phyloP scores from a whole-genome alignment of 1,139 yeast genomes.

The Candida dubliniensis region DNA sequence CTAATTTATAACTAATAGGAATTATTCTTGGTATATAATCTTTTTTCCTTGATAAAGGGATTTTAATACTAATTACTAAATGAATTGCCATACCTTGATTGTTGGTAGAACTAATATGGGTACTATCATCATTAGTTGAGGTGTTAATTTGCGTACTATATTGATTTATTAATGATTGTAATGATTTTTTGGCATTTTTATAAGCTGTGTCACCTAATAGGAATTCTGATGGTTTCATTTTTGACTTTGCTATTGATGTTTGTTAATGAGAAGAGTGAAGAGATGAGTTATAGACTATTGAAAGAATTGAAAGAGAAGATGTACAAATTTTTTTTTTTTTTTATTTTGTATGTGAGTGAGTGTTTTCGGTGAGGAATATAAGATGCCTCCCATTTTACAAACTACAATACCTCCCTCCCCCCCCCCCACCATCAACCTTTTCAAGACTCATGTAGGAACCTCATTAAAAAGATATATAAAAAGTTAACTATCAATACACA shows the following conservation, averaged over 20 bases:
- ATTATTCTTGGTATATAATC: slow-evolving; percentile 67
- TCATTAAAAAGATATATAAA: too few relatives aligned
- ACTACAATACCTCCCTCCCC: too few relatives aligned
- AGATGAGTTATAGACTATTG: background rate
- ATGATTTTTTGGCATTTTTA: slow-evolving; percentile 23
- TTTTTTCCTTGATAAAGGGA: slow-evolving; percentile 46
- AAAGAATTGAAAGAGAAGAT: background rate
- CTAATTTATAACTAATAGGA: slow-evolving; percentile 55
- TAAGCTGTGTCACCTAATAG: slow-evolving; percentile 27
- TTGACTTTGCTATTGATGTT: background rate
- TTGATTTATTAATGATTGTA: slow-evolving; percentile 22
- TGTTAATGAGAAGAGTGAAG: slow-evolving; percentile 1
- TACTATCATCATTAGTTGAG: too few relatives aligned
- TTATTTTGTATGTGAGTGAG: background rate
- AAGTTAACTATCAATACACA: too few relatives aligned
- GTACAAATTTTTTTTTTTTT: background rate
- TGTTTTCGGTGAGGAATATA: too few relatives aligned
- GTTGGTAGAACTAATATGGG: too few relatives aligned
- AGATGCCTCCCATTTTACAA: background rate
- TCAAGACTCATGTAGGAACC: too few relatives aligned
- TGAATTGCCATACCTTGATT: slow-evolving; percentile 29
- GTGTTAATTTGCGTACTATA: slow-evolving; percentile 2
- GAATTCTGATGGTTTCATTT: slow-evolving; percentile 13
- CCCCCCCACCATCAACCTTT: background rate
- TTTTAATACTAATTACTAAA: slow-evolving; percentile 54